Percentiles rank a stretch among this genome's conserved stretches.
These are phyloP conservation scores for Aspergillus fijiensis DNA, from an alignment of 2,329 filamentous ascomycete species.

Conservation along the genomic window DNA sequence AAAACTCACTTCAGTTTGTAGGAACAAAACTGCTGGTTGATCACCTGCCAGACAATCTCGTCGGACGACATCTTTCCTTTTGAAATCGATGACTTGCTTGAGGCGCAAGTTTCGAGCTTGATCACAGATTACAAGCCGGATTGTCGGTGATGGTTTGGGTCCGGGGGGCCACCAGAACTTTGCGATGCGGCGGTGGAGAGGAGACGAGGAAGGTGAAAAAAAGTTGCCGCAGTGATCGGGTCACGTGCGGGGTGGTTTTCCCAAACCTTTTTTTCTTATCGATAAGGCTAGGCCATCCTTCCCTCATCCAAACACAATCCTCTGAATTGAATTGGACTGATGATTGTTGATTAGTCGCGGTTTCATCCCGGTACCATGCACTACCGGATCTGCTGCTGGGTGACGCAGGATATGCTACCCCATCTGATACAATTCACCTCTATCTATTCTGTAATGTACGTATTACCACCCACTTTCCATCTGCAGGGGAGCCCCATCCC, in stretches of 20 bases:
- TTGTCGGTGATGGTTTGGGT: constrained; percentile 13
- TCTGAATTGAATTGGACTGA: neutral
- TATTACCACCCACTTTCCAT: constrained; percentile 34
- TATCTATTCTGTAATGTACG: too few relatives aligned
- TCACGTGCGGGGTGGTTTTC: constrained; percentile 25
- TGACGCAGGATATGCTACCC: too few relatives aligned
- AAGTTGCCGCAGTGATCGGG: constrained; percentile 21
- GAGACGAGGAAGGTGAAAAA: constrained; percentile 29
- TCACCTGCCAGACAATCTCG: constrained; percentile 96
- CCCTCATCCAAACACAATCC: neutral
- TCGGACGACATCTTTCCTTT: constrained; percentile 71
- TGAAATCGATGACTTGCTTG: neutral
- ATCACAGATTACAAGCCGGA: constrained; percentile 14
- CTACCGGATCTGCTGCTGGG: neutral
- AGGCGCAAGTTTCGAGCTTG: constrained; percentile 16
- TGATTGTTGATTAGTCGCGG: too few relatives aligned
- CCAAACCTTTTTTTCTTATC: constrained; percentile 24
- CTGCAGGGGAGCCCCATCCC: constrained; percentile 37
- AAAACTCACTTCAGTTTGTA: constrained; percentile 81
- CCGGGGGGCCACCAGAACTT: neutral
- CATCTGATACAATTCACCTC: too few relatives aligned
- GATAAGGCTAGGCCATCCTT: constrained; percentile 19
- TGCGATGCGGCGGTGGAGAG: constrained; percentile 8
- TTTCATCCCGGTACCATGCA: neutral
- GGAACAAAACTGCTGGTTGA: constrained; percentile 91